Evolutionary conservation across 1,139 yeast species (phyloP).

Genomic region (Nakaseomyces uthaithaninus): DNA sequence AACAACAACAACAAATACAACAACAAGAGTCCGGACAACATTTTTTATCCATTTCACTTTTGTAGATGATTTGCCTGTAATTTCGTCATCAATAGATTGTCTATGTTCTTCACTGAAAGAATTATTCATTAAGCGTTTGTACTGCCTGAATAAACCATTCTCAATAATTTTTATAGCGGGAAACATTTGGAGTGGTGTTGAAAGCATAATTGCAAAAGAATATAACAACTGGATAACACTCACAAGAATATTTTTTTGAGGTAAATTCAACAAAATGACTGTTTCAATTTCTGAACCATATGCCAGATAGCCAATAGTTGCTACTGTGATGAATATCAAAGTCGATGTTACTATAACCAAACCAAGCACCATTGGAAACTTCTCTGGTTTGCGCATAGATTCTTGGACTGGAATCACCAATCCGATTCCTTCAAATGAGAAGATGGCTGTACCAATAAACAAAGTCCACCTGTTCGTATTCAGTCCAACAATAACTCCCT

Average conservation of each 20-base stretch:
- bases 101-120: not conserved
- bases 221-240: conserved; percentile 59
- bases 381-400: conserved; percentile 64
- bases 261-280: conserved; percentile 62
- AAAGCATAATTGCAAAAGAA: conserved; percentile 62
- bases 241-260: conserved; percentile 55
- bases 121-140: conserved; percentile 23
- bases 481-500: conserved; percentile 36
- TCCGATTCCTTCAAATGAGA: conserved; percentile 77
- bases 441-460: conserved; percentile 73
- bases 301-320: conserved; percentile 59
- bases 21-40: conserved; percentile 45
- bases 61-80: conserved; percentile 43
- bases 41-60: conserved; percentile 63
- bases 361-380: conserved; percentile 56
- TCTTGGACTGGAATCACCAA: conserved; percentile 69
- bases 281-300: conserved; percentile 62
- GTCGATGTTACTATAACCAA: conserved; percentile 56
- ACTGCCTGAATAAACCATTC: conserved; percentile 44
- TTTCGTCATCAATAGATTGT: not conserved
- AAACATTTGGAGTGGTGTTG: conserved; percentile 68
- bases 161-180: conserved; percentile 72
- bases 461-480: conserved; percentile 61
- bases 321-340: conserved; percentile 50
- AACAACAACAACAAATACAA: conserved; percentile 43